Base-by-base conservation (phyloP, 345 rosid species). In the Eucalyptus guilfoylei region DNA sequence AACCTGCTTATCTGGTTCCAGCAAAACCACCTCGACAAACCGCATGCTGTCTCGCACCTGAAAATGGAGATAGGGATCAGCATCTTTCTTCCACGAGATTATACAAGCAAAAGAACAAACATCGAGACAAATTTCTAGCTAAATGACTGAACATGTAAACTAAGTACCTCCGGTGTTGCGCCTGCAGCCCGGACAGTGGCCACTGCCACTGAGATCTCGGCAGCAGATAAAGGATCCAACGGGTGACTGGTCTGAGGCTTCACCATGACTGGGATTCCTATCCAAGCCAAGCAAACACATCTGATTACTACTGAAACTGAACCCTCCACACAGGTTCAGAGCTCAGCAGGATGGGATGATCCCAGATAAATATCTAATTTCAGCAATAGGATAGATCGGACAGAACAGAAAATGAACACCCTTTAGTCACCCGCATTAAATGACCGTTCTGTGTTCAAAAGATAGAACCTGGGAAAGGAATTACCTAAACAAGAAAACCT, bases 1-100 rank as follows among this genome's bases (percentile, higher is more conserved):
- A 44, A 95, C 95, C 24, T 93, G 94, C 92, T 96, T 96, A 69
- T 91, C 95, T 37, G 98, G 98, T 90, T 96, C 98, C 62, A 94
- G 49, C 89, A 94, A 90, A 89, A 89, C 96, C 42, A 94, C 97
- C 90, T 96, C 98, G 89, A 96, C 89, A 89, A 96, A 96, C 62
- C 97, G 94, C 96, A 96, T 96, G 92, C 98, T 90, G 89, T 96
- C 98, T 91, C 98, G 93, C 85, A 95, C 95, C 98, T 95, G 88
- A 89, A 90, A 90, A 64, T 5, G 26, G 3, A 26, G 49, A 30
- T 24, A 69, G 11, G 50, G 44, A 50, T 54, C 69, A 28, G n/a
- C 45, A 15, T 52, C 40, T 58, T 30, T 14, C n/a, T 34, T 80
- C 40, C 88, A 40, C 10, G 9, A 64, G 49, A 80, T 30, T 60